Base-by-base conservation (phyloP, 306 rosid genomes). In the Prunus kanzakura region DNA sequence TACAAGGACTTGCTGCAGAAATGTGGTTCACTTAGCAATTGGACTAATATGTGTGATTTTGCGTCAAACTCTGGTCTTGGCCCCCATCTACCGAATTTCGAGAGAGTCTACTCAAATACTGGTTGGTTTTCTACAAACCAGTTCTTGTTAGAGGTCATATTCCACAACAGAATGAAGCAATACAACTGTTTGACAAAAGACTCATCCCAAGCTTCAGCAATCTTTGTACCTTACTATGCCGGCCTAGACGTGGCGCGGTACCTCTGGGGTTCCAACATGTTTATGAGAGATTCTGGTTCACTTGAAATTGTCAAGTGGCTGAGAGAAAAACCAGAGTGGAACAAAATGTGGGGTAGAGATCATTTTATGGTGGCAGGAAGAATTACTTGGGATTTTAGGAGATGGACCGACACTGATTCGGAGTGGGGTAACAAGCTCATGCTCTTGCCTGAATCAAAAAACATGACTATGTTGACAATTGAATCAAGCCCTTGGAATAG, bases 341-440 rank as follows among this genome's bases (percentile, higher is more conserved):
- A 73, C 43, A 32, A 60, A 22, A 82, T 84, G 90, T 69, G 74
- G 68, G 90, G 90, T 0, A 80, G 86, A 71, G 90, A 87, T 67
- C 86, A 87, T 82, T 87, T 87, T 69, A 23, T 84, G 22, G 82
- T 84, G 8, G 90, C 83, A 2, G 91, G 91, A 71, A 79, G 91
- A 47, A 84, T 87, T 27, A 82, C 83, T 8, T 87, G 91, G 91
- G 91, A 87, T 72, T 84, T 84, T 38, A 76, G 91, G 56, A 82
- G 91, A n/a, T 8, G 27, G 43, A 69, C 66, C 2, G 81, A 77
- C 2, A 43, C 66, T 45, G 79, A 84, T 13, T 77, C 77, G 0
- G 84, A 84, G n/a, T 87, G 90, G 90, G 90, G 90, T 0, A 79
- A 73, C 75, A 84, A 74, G 79, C 76, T 87, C 29, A 64, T 87